phyloP scores from a whole-genome alignment of 2,329 filamentous ascomycete species.

The Ceratocystis papillata region DNA sequence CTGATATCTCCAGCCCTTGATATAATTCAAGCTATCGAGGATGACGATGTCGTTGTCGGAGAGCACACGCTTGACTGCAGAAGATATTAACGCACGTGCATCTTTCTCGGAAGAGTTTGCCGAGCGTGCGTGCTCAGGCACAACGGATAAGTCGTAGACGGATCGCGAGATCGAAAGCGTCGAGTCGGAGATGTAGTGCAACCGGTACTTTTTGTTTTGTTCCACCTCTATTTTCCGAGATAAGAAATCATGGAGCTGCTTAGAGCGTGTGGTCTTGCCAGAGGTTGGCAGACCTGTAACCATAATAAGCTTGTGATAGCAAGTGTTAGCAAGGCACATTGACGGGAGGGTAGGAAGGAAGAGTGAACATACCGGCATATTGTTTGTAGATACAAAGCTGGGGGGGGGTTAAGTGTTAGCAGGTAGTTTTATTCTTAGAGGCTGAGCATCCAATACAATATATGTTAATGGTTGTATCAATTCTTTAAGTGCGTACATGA shows the following conservation, averaged over 20 bases:
- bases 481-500: neutral
- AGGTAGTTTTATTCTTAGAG: neutral
- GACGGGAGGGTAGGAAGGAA: neutral
- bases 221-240: slow-evolving; percentile 40
- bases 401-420: neutral
- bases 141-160: slow-evolving; percentile 54
- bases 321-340: slow-evolving; percentile 7
- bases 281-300: slow-evolving; percentile 57
- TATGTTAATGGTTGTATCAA: neutral
- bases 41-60: slow-evolving; percentile 65
- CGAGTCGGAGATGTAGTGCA: slow-evolving; percentile 66
- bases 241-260: slow-evolving; percentile 57
- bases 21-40: slow-evolving; percentile 73
- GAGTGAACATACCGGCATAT: slow-evolving; percentile 14
- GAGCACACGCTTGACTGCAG: slow-evolving; percentile 65
- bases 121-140: slow-evolving; percentile 52
- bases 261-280: slow-evolving; percentile 55
- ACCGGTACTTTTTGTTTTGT: slow-evolving; percentile 43
- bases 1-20: slow-evolving; percentile 83
- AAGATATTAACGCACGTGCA: slow-evolving; percentile 64
- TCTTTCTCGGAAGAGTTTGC: slow-evolving; percentile 71
- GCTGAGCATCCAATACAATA: neutral
- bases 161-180: slow-evolving; percentile 56
- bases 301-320: slow-evolving; percentile 47
- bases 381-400: neutral